phyloP scores from a whole-genome alignment of 139 green algal species.

The Pseudopediastrum boryanum region DNA sequence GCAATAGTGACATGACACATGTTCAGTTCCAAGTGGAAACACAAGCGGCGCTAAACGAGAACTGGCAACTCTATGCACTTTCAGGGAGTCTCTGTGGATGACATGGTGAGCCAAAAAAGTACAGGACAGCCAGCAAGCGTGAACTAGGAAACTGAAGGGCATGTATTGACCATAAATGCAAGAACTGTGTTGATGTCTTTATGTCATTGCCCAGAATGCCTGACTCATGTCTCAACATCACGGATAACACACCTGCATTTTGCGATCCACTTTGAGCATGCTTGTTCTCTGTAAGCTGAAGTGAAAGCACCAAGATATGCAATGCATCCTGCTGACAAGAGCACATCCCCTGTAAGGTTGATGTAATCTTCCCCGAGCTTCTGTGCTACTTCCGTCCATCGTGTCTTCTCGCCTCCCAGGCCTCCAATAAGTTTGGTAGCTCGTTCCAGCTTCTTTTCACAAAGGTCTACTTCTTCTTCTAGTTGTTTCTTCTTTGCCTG shows the following conservation, averaged over 20 bases:
- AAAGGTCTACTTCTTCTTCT: constrained; percentile 73
- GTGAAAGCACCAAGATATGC: constrained; percentile 87
- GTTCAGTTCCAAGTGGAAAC: neutral
- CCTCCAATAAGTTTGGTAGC: constrained; percentile 66
- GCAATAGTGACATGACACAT: constrained; percentile 30
- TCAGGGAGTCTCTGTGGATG: too few relatives aligned
- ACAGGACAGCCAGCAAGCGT: too few relatives aligned
- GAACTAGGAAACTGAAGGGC: too few relatives aligned
- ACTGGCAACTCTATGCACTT: too few relatives aligned
- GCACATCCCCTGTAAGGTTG: constrained; percentile 80
- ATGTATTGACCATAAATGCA: too few relatives aligned
- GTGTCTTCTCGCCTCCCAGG: constrained; percentile 80
- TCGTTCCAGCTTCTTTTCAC: constrained; percentile 70
- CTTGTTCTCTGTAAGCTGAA: constrained; percentile 61
- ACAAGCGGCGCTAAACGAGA: neutral
- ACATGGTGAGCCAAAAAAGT: too few relatives aligned
- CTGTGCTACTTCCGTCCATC: constrained; percentile 70
- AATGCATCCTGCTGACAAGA: constrained; percentile 74
- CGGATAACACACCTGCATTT: constrained; percentile 17
- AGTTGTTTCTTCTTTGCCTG: constrained; percentile 68
- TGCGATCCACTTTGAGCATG: neutral
- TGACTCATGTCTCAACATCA: neutral
- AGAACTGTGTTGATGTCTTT: too few relatives aligned
- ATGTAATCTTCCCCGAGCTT: constrained; percentile 67
- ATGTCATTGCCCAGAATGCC: neutral